Evolutionary conservation across 257 asterid genomes (phyloP).

Genomic region (Solanum megistacrolobum): DNA sequence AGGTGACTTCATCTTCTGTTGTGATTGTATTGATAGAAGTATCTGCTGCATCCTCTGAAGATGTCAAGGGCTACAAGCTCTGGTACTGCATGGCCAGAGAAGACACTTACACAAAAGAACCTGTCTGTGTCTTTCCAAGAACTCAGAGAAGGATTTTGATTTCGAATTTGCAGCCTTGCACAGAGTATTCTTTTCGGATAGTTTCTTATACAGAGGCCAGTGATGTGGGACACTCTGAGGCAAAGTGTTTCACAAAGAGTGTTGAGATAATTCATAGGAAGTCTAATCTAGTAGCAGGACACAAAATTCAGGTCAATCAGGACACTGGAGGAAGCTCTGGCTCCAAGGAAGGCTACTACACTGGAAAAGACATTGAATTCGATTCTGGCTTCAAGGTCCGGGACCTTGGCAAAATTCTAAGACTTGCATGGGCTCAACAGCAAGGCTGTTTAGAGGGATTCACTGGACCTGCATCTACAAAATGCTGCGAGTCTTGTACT

Average conservation of each 20-base stretch:
- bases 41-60: conserved; percentile 27
- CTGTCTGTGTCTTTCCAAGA: conserved; percentile 61
- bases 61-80: conserved; percentile 73
- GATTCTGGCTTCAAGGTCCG: conserved; percentile 78
- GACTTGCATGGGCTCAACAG: conserved; percentile 58
- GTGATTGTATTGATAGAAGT: conserved; percentile 59
- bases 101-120: conserved; percentile 57
- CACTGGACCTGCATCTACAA: conserved; percentile 27
- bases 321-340: conserved; percentile 46
- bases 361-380: conserved; percentile 38
- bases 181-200: conserved; percentile 66
- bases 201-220: conserved; percentile 53
- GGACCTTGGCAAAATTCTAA: conserved; percentile 72
- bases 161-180: conserved; percentile 75
- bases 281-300: conserved; percentile 15
- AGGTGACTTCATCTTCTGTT: conserved; percentile 61
- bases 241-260: conserved; percentile 68
- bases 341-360: conserved; percentile 26
- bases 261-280: conserved; percentile 50
- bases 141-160: conserved; percentile 63
- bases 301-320: conserved; percentile 33
- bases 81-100: conserved; percentile 77
- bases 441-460: conserved; percentile 47
- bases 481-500: conserved; percentile 22
- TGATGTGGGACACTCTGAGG: conserved; percentile 79